phyloP scores from a whole-genome alignment of 1,284 basidiomycete genomes.

The Schizopora paradoxa region DNA sequence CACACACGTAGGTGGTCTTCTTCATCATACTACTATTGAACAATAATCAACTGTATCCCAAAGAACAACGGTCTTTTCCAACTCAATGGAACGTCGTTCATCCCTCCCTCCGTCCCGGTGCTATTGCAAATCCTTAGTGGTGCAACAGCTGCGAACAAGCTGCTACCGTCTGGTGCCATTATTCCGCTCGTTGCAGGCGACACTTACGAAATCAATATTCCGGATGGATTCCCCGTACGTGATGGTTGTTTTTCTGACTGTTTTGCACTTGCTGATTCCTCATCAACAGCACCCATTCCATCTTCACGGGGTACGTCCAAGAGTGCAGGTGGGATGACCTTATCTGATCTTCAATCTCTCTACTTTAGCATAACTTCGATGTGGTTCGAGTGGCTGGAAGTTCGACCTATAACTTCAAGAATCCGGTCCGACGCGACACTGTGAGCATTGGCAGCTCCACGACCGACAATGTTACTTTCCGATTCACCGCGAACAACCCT shows the following conservation, averaged over 20 bases:
- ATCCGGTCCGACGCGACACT: constrained; percentile 36
- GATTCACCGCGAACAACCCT: constrained; percentile 33
- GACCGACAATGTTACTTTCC: constrained; percentile 29
- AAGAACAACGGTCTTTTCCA: too few relatives aligned
- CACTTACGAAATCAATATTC: background rate
- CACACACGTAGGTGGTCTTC: too few relatives aligned
- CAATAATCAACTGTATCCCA: too few relatives aligned
- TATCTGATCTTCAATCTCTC: background rate
- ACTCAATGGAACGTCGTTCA: constrained; percentile 29
- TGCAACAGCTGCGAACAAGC: constrained; percentile 27
- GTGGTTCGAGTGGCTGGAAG: constrained; percentile 30
- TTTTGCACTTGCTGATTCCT: constrained; percentile 23
- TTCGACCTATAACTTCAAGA: constrained; percentile 32
- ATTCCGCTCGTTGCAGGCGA: constrained; percentile 20
- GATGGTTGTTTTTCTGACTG: background rate
- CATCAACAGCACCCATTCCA: constrained; percentile 30
- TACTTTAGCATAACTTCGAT: constrained; percentile 31
- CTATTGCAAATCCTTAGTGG: constrained; percentile 44
- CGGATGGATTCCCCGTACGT: background rate
- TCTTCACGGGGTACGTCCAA: constrained; percentile 28
- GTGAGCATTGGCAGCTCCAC: constrained; percentile 24
- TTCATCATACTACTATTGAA: too few relatives aligned
- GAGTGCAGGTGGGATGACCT: constrained; percentile 5
- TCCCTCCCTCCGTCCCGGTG: constrained; percentile 29
- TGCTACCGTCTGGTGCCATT: constrained; percentile 37